A percentile compares a stretch with the other conserved stretches of the same genome.
phyloP scores from a whole-genome alignment of 2,329 filamentous ascomycete species.

The Aspergillus costaricaensis region DNA sequence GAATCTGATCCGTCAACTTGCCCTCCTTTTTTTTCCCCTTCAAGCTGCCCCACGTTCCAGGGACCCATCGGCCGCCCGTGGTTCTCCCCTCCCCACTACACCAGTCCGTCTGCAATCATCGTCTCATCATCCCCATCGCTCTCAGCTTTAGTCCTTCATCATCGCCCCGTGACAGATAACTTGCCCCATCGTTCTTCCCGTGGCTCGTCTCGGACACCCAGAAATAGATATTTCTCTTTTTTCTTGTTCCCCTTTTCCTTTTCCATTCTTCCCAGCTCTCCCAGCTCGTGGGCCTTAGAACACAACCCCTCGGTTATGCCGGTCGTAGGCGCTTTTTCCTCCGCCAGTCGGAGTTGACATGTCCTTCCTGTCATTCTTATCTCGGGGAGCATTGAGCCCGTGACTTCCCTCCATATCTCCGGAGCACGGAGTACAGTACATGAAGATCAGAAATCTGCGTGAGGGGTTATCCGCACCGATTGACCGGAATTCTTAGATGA shows the following conservation, averaged over 20 bases:
- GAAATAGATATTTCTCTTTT: background rate
- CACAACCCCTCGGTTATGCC: background rate
- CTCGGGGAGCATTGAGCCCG: background rate
- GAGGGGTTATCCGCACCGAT: background rate
- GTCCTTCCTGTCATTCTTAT: background rate
- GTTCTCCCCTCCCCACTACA: background rate
- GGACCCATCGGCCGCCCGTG: background rate
- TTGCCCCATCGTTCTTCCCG: background rate
- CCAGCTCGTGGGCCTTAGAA: background rate
- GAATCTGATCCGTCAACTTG: slow-evolving; percentile 3
- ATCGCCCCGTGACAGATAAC: background rate
- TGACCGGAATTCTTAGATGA: background rate
- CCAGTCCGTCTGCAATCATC: background rate
- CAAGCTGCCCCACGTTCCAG: background rate
- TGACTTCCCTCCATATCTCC: background rate
- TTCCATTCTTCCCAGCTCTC: background rate
- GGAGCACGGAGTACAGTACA: background rate
- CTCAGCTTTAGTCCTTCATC: background rate
- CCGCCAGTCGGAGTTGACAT: background rate
- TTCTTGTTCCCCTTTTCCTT: too few relatives aligned
- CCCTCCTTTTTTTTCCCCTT: background rate
- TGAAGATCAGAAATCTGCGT: background rate
- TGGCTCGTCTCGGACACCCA: background rate
- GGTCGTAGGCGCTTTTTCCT: background rate
- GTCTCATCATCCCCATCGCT: background rate